Evolutionary conservation across 371 early-diverging fungal species (phyloP).

Genomic region (Mortierella sp.): DNA sequence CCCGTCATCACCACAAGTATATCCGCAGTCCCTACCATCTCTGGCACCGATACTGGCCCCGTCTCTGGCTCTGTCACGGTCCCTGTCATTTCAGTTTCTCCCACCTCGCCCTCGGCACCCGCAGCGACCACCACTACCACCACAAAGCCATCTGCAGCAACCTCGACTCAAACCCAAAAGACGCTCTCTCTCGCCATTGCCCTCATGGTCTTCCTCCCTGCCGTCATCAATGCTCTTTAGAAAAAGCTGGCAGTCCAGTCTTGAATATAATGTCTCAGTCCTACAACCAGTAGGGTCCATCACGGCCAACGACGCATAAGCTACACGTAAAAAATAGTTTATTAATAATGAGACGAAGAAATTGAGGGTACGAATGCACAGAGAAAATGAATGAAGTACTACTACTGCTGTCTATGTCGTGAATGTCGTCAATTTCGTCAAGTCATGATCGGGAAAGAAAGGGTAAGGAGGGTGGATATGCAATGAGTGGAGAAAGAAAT

Average conservation of each 20-base stretch:
- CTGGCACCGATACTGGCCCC: neutral
- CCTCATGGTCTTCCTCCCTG: neutral
- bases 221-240: neutral
- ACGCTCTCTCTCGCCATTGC: neutral
- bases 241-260: too few relatives aligned
- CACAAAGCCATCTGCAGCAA: neutral
- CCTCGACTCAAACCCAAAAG: neutral
- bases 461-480: neutral
- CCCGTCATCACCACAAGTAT: conserved; percentile 4
- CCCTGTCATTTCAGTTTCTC: neutral
- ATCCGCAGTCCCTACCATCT: too few relatives aligned
- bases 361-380: neutral
- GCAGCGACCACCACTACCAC: neutral
- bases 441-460: neutral
- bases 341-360: neutral
- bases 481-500: neutral
- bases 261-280: too few relatives aligned
- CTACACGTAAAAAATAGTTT: neutral
- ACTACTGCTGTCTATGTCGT: conserved; percentile 9
- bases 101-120: too few relatives aligned
- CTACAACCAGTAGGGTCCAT: too few relatives aligned
- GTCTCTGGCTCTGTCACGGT: too few relatives aligned
- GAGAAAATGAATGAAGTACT: conserved; percentile 8
- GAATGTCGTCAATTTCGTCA: conserved; percentile 5
- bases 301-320: too few relatives aligned